These are phyloP conservation scores for Zopfochytrium polystomum DNA, from an alignment of 371 early-diverging fungal species.

Conservation along the genomic window DNA sequence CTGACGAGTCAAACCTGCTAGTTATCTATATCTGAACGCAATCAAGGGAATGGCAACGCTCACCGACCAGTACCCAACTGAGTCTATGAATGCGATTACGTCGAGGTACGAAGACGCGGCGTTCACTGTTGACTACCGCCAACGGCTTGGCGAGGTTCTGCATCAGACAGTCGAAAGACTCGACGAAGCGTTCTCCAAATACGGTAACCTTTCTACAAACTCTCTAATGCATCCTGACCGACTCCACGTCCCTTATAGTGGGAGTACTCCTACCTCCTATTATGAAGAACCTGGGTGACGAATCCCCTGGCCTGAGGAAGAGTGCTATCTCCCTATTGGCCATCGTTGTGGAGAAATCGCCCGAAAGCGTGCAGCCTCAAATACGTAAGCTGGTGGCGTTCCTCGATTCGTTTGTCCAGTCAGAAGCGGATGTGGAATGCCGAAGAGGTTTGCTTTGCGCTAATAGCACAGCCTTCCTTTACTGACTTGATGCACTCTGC, in stretches of 20 bases:
- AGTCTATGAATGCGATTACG: constrained; percentile 64
- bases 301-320: background rate
- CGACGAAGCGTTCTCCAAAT: constrained; percentile 75
- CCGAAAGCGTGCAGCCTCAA: background rate
- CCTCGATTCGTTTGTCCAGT: background rate
- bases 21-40: constrained; percentile 85
- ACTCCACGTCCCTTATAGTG: background rate
- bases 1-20: too few relatives aligned
- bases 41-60: constrained; percentile 78
- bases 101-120: constrained; percentile 57
- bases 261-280: background rate
- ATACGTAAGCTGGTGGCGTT: background rate
- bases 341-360: background rate
- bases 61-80: constrained; percentile 72
- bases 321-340: background rate
- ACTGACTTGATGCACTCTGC: background rate
- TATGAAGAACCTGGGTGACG: background rate
- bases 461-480: background rate
- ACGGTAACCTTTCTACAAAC: constrained; percentile 43
- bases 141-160: constrained; percentile 85
- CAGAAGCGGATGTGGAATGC: background rate
- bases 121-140: constrained; percentile 65
- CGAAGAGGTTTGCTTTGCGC: background rate
- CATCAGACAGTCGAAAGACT: constrained; percentile 77
- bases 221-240: background rate